Evolutionary conservation across 2,329 filamentous ascomycete genomes (phyloP), one percentile per base, ranked within the genome.

Genomic region (Colletotrichum paranaense): DNA sequence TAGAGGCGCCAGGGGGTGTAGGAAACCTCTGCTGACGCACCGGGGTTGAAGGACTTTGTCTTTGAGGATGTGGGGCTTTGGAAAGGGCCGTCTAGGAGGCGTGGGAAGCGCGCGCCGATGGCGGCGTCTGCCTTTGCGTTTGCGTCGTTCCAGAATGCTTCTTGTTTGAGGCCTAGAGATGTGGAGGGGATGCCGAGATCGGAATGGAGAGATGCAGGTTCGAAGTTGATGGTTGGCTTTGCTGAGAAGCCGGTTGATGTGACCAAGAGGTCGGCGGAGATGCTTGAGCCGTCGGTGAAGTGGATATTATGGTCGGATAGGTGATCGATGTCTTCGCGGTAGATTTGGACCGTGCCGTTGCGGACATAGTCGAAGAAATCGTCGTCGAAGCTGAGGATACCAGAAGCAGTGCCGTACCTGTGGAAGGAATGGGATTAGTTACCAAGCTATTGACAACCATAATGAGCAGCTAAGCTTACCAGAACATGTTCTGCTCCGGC

Each of bases 331-430:
- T 92, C 88, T 38, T 86, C 86, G 8, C 91, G 79, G 62, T 91
- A 85, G 1, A 93, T 82, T 22, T 84, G 83, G 42, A 92, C 87
- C n/a, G 82, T 84, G 4, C 88, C 88, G 5, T 84, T 78, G 57
- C 83, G 84, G 12, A 93, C 84, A 14, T 90, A 81, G 6, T 89
- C 86, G 77, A 91, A 89, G 77, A 92, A 87, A 75, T 89, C 84
- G 3, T 83, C 86, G 0, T 85, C 84, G 76, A 90, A 92, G 77
- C 92, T 93, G 69, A 91, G 83, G 35, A 92, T 91, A 59, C 88
- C 88, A 38, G 92, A 82, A 0, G 85, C 86, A 12, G 85, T 87
- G 1, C 87, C 90, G 8, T 88, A 86, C 86, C 89, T 92, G 76
- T 0, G 1, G 0, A 32, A 9, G 16, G 35, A 7, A 1, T 3